Evolutionary conservation across 495 filamentous ascomycete genomes (phyloP), one percentile per base, ranked within the genome.

Genomic region (Tuber magnatum): DNA sequence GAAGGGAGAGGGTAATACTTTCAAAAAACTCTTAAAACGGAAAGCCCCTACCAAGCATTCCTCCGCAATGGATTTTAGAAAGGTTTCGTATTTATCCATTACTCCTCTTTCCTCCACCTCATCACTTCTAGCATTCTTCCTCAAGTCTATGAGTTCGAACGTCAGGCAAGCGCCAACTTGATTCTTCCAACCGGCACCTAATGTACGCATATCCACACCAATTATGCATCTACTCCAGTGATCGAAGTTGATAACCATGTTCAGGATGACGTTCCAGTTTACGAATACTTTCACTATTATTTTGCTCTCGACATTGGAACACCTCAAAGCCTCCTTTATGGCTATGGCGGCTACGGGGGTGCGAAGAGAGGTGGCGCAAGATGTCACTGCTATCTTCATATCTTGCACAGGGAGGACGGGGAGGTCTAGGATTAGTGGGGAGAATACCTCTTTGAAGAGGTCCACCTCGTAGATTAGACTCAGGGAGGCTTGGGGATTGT

Each of bases 361-460:
- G 32, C 14, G 10, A 78, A 20, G 82, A 71, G 2, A 84, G 46
- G 46, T 48, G 24, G 46, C 46, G 46, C 20, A 48, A 18, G 22
- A 48, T 22, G 18, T 48, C 22, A 22, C 46, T 6, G 46, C 46
- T 14, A 48, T 48, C n/a, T n/a, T n/a, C n/a, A n/a, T n/a, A n/a
- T n/a, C n/a, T n/a, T n/a, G n/a, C n/a, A n/a, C n/a, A n/a, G 83
- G 81, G 69, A 85, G 81, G 39, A 84, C 74, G 12, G 80, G 80
- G 22, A 56, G 48, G 12, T 74, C 41, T 5, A 85, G 82, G 1
- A 83, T 85, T 22, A 91, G 89, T 74, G 92, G 88, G 3, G 89
- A 90, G 81, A 97, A 97, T 72, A 97, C 91, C 0, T 90, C 90
- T 46, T 89, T 85, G 83, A 95, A 97, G 8, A 98, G 87, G 22